Conservation (phyloP, 2,329 filamentous ascomycete genomes). For the Pseudocercospora vitis region DNA sequence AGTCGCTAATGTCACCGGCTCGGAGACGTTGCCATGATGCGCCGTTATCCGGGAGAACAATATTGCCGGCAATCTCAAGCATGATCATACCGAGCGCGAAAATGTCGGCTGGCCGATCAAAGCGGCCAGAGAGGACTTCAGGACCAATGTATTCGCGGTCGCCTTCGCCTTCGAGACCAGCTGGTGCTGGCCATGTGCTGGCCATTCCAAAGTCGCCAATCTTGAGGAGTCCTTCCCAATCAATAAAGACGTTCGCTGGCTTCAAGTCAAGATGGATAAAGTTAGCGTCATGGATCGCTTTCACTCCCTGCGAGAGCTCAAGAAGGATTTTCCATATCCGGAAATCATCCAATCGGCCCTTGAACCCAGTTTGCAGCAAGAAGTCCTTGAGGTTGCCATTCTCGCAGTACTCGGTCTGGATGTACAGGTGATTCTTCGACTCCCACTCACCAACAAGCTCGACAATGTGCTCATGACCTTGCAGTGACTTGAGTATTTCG, state of each 20-base stretch:
- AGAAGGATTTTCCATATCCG: conserved; percentile 97
- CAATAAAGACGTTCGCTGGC: conserved; percentile 79
- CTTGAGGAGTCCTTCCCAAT: conserved; percentile 77
- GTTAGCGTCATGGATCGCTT: conserved; percentile 83
- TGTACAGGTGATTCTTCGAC: conserved; percentile 80
- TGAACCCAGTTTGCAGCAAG: conserved; percentile 75
- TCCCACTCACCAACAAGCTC: conserved; percentile 88
- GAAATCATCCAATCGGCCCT: conserved; percentile 90
- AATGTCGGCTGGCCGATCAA: conserved; percentile 87
- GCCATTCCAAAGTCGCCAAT: conserved; percentile 87
- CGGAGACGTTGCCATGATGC: conserved; percentile 86
- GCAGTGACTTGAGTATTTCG: conserved; percentile 71
- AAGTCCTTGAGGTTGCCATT: conserved; percentile 89
- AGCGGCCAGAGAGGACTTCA: conserved; percentile 82
- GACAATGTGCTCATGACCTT: conserved; percentile 79
- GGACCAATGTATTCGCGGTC: conserved; percentile 96
- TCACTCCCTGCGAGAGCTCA: conserved; percentile 76
- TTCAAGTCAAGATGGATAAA: conserved; percentile 86
- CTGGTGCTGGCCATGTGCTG: conserved; percentile 71
- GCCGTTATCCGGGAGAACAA: conserved; percentile 90
- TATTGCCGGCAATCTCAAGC: conserved; percentile 91
- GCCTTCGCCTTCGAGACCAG: conserved; percentile 82
- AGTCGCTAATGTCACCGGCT: conserved; percentile 82
- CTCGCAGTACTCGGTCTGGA: conserved; percentile 96
- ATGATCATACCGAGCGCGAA: conserved; percentile 94